Conservation (phyloP, 2,329 filamentous ascomycete species). For the Aspergillus quadrilineatus region DNA sequence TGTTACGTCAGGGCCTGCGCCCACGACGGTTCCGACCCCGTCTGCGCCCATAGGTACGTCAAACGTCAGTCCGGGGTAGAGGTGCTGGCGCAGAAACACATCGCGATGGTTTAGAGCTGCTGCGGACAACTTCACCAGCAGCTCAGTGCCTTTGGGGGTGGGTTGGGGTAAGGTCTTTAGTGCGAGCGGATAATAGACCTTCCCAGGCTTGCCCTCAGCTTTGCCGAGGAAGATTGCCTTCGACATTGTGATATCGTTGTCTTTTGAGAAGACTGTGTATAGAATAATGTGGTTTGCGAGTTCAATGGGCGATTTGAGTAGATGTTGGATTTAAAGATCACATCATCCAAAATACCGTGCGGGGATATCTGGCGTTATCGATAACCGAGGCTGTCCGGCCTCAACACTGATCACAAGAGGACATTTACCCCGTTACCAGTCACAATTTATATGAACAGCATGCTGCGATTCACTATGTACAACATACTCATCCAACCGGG, state of each 20-base stretch:
- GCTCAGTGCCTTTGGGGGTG: slow-evolving; percentile 62
- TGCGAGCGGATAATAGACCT: slow-evolving; percentile 66
- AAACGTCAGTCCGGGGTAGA: slow-evolving; percentile 85
- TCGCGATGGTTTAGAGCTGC: slow-evolving; percentile 93
- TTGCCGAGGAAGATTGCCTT: slow-evolving; percentile 46
- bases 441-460: background rate
- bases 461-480: background rate
- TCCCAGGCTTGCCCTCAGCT: slow-evolving; percentile 61
- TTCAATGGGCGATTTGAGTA: background rate
- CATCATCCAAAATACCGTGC: slow-evolving; percentile 9
- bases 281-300: background rate
- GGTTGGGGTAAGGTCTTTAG: slow-evolving; percentile 63
- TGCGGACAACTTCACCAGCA: slow-evolving; percentile 73
- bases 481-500: background rate
- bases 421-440: background rate
- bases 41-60: slow-evolving; percentile 77
- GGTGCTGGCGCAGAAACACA: slow-evolving; percentile 86
- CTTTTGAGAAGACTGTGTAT: background rate
- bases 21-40: slow-evolving; percentile 72
- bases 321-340: slow-evolving; percentile 3
- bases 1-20: slow-evolving; percentile 55
- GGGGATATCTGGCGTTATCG: slow-evolving; percentile 12
- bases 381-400: slow-evolving; percentile 13
- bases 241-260: slow-evolving; percentile 35
- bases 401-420: background rate